Evolutionary conservation across 768 basidiomycete genomes (phyloP), one percentile per base, ranked within the genome.

Genomic region (Brasilioporus rufonigricans): DNA sequence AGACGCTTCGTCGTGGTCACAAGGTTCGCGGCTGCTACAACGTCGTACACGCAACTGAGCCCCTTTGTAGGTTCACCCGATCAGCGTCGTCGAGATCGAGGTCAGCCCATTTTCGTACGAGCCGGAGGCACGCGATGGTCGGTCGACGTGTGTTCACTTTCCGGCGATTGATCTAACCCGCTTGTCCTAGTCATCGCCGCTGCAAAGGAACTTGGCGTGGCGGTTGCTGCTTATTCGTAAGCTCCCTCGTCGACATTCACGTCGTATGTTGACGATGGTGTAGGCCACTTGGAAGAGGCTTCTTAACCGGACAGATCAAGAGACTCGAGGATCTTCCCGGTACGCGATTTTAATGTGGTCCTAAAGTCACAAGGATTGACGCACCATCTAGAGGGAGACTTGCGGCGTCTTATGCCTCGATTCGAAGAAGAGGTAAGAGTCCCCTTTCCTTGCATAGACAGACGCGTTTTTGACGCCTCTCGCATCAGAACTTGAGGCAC

Each of bases 21-120:
- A 55, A 70, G 64, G 58, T 55, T 4, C 11, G 53, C 32, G 33
- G 33, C 11, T 14, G 33, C 2, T 33, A n/a, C 10, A 2, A 33
- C 10, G 31, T 36, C 14, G 35, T 7, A 0, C 16, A 5, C 14
- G 35, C 16, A 18, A 18, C 35, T 16, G 7, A 36, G 18, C 35
- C 14, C 7, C 35, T 44, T 27, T 11, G 5, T 48, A 85, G 79
- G 72, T 85, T 13, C 73, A 78, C 46, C 81, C 80, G 2, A 76
- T 87, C 56, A 74, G 80, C 21, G 75, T 79, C 19, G 81, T 85
- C 13, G 86, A 89, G 65, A 85, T 88, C 45, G 87, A 90, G 62
- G 69, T 85, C 38, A 85, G 83, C 56, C 77, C 80, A 13, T 85
- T 80, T 75, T 73, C 78, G 2, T 83, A 81, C 53, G 80, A 81